Base-by-base conservation (phyloP, 2,329 filamentous ascomycete genomes). In the Stachybotrys elegans region DNA sequence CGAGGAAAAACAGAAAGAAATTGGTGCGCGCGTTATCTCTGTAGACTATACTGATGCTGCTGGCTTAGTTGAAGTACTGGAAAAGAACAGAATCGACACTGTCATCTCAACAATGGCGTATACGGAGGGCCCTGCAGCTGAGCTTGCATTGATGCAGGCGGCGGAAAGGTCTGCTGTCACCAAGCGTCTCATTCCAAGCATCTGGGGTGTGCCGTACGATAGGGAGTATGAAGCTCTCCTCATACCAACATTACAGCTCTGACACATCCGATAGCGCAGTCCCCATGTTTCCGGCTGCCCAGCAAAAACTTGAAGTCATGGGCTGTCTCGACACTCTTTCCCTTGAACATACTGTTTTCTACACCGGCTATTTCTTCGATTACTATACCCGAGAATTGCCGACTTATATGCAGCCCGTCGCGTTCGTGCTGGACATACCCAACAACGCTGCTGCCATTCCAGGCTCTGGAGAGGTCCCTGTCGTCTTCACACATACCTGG, bases 391-490 rank as follows among this genome's bases (percentile, higher is more conserved):
- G 68, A 3, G 46, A 56, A 11, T 49, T 66, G 34, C 56, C 60
- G 44, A 66, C 63, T 3, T 55, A 73, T 50, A 50, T 76, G 42
- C 44, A 57, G 3, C 65, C 63, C 2, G 59, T 62, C 40, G 57
- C 65, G 1, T 64, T 73, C 13, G 63, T 68, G 4, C 47, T 77
- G 17, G 71, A 77, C 50, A 63, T 76, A 9, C 44, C 54, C 4
- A 61, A 63, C 46, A 66, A 69, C 12, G 57, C 57, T 4, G 75
- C 75, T 1, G 71, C 66, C 11, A 69, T 78, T 17, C 74, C 75
- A 0, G 73, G 72, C 0, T 60, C 67, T 19, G 76, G 76, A 0
- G 59, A 71, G n/a, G 61, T 57, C 6, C 56, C 57, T 4, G 60
- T 72, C 8, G 56, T 63, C 4, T 71, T 76, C 54, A 78, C 73